Conservation (phyloP, 176 grass and related monocot species). For the Urochloa ruziziensis region DNA sequence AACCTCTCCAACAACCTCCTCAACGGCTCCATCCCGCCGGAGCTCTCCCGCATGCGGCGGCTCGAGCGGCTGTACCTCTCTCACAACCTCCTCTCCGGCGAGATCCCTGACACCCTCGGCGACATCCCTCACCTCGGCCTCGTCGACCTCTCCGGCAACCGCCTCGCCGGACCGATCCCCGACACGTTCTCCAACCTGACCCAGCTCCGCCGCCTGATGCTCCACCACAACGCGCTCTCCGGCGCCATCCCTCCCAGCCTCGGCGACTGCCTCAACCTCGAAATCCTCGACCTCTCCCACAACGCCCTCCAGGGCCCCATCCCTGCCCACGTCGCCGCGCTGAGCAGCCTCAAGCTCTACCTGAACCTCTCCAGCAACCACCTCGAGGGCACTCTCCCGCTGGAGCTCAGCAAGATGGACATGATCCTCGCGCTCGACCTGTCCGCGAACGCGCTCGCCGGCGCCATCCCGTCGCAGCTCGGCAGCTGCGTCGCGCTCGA, state of each 20-base stretch:
- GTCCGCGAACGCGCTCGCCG: constrained; percentile 57
- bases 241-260: constrained; percentile 39
- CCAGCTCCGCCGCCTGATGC: constrained; percentile 43
- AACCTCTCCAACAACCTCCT: constrained; percentile 49
- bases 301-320: constrained; percentile 52
- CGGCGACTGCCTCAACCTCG: constrained; percentile 31
- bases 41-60: constrained; percentile 50
- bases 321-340: constrained; percentile 42
- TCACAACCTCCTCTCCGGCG: constrained; percentile 65
- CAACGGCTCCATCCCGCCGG: constrained; percentile 72
- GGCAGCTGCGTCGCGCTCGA: constrained; percentile 74
- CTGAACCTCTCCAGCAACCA: constrained; percentile 76
- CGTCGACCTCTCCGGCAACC: constrained; percentile 65
- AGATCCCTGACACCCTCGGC: constrained; percentile 56
- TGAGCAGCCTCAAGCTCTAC: constrained; percentile 74
- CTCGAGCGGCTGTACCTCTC: constrained; percentile 75
- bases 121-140: constrained; percentile 60
- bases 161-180: constrained; percentile 31
- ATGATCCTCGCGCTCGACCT: constrained; percentile 72
- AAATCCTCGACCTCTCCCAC: constrained; percentile 69
- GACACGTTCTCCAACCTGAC: constrained; percentile 44
- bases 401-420: constrained; percentile 82
- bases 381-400: constrained; percentile 55
- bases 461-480: constrained; percentile 62
- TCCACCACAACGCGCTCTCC: constrained; percentile 36